These are phyloP conservation scores for Spinellus fusiger DNA, from an alignment of 192 early-diverging fungal species.

Conservation along the genomic window DNA sequence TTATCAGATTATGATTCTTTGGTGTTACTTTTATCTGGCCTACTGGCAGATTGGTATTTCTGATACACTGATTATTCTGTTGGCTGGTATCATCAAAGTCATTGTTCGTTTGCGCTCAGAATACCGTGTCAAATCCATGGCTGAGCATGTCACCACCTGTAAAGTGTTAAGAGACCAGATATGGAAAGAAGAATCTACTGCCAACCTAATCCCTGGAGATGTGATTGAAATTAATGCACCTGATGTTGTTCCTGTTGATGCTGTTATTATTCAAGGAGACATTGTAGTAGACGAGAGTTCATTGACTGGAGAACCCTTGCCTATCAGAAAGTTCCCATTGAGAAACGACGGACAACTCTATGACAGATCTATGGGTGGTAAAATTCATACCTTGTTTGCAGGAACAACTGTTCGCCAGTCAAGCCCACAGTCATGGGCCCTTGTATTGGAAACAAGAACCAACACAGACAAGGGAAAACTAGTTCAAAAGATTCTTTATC, in stretches of 20 bases:
- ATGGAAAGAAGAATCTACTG: constrained; percentile 43
- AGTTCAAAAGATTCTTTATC: constrained; percentile 65
- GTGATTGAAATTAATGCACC: constrained; percentile 35
- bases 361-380: constrained; percentile 13
- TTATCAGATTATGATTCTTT: constrained; percentile 45
- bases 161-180: constrained; percentile 44
- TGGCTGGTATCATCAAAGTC: constrained; percentile 45
- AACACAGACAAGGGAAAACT: constrained; percentile 54
- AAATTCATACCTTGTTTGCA: constrained; percentile 38
- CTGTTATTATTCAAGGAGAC: constrained; percentile 46
- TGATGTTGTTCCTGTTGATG: constrained; percentile 45
- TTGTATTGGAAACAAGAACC: constrained; percentile 44
- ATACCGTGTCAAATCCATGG: constrained; percentile 49
- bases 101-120: constrained; percentile 42
- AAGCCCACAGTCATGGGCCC: constrained; percentile 20
- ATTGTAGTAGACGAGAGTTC: constrained; percentile 56
- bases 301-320: constrained; percentile 59
- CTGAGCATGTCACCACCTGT: constrained; percentile 38
- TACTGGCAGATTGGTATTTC: constrained; percentile 52
- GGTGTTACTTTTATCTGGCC: constrained; percentile 41
- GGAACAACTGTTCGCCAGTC: constrained; percentile 57
- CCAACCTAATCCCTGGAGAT: constrained; percentile 62
- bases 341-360: constrained; percentile 33
- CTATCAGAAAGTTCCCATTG: constrained; percentile 56
- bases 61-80: constrained; percentile 40